Base-by-base conservation (phyloP, 257 asterid genomes). In the Galeopsis tetrahit region DNA sequence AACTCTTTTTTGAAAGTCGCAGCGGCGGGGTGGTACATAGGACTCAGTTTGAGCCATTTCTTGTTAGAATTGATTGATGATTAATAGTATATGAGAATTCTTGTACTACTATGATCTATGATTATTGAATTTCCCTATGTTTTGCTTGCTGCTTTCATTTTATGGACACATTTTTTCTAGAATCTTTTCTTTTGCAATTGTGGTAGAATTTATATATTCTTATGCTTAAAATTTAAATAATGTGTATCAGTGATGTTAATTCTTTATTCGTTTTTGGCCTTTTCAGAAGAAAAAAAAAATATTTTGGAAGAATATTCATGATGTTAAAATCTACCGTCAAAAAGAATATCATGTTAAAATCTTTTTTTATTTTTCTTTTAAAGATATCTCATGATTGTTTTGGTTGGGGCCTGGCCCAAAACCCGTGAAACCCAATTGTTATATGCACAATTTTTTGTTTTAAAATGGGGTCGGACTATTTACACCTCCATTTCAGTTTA, bases 21-120 rank as follows among this genome's bases (percentile, higher is more conserved):
- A 28, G 33, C 13, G 6, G 31, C 28, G 28, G 62, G 63, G 61
- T 70, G 63, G 61, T 70, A 76, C 52, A 76, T 70, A 76, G 77
- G 59, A 70, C 46, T 15, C 75, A 13, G 43, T 52, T 63, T 63
- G 56, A 76, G 68, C 68, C 46, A 39, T 53, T 67, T 52, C 40
- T 60, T 40, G 39, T 11, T 21, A 21, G 28, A 21, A 1, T 61
- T 42, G 13, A 7, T 34, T 34, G 14, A 14, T 36, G 11, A 14
- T 52, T 42, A 2, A 7, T 68, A 21, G 34, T 34, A 14, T 43
- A 42, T 74, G 57, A 59, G 79, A 33, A 61, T 75, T 68, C 60
- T 61, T 61, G 68, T 56, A 74, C 2, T 49, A 9, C 28, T 35
- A 14, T 64, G 48, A 53, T 39, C 10, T 4, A 48, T 46, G 15